Evolutionary conservation across 2,329 filamentous ascomycete species (phyloP).

Genomic region (Chaetomiaceae sp.): DNA sequence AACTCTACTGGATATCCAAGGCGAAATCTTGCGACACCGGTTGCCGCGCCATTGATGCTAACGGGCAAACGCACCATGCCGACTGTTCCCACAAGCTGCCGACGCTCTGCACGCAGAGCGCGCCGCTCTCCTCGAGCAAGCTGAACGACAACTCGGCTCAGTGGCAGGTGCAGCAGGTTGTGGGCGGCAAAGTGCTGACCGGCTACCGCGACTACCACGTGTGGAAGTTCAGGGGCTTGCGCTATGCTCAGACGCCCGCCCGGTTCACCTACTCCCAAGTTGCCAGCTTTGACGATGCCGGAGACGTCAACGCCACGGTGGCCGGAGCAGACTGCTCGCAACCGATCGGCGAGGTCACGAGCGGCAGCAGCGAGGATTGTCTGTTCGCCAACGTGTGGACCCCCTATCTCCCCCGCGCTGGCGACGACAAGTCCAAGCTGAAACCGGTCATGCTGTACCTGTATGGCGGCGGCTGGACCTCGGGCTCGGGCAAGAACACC

Average conservation of each 20-base stretch:
- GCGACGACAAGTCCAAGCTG: constrained; percentile 24
- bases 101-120: constrained; percentile 29
- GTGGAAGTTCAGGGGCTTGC: constrained; percentile 31
- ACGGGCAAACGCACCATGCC: constrained; percentile 32
- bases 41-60: constrained; percentile 26
- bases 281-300: constrained; percentile 17
- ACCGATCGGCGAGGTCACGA: constrained; percentile 27
- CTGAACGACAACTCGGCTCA: constrained; percentile 19
- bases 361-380: constrained; percentile 30
- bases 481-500: constrained; percentile 37
- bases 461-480: constrained; percentile 38
- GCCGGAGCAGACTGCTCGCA: constrained; percentile 30
- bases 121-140: constrained; percentile 23
- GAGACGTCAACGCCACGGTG: constrained; percentile 23
- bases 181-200: constrained; percentile 23
- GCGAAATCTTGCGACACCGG: constrained; percentile 2
- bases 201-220: constrained; percentile 30
- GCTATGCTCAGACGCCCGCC: constrained; percentile 24
- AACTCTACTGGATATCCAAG: constrained; percentile 21
- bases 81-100: constrained; percentile 28
- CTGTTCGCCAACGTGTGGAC: constrained; percentile 36
- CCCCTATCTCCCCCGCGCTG: constrained; percentile 27
- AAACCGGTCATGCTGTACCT: constrained; percentile 44
- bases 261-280: constrained; percentile 27
- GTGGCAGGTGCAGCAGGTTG: constrained; percentile 26